Conservation (phyloP, 495 filamentous ascomycete genomes). For the Penicillium subrubescens region DNA sequence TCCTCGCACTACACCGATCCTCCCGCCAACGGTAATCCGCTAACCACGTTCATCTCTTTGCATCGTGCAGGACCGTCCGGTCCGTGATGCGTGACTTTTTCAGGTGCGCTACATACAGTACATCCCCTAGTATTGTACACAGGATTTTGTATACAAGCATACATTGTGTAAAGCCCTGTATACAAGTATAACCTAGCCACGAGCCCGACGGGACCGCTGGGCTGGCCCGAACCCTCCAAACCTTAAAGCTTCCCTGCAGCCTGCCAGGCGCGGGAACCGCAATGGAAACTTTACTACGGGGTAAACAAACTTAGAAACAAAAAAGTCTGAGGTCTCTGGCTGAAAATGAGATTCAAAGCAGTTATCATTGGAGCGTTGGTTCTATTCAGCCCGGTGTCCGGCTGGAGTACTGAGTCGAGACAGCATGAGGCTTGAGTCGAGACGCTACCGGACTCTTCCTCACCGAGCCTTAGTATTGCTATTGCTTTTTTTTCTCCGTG, state of each 20-base stretch:
- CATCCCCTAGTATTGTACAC: neutral
- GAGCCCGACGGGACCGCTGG: slow-evolving; percentile 2
- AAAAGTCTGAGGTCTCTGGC: neutral
- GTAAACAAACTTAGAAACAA: neutral
- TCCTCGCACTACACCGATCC: slow-evolving; percentile 3
- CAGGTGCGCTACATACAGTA: neutral
- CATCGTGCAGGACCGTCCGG: slow-evolving; percentile 11
- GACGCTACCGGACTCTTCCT: neutral
- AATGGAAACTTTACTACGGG: slow-evolving; percentile 9
- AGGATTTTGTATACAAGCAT: neutral
- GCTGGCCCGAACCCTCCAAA: slow-evolving; percentile 8
- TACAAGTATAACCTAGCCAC: neutral
- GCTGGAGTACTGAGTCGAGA: neutral
- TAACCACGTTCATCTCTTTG: slow-evolving; percentile 30
- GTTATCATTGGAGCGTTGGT: neutral
- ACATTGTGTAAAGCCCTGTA: neutral
- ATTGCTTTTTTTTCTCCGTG: slow-evolving; percentile 22
- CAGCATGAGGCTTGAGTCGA: neutral
- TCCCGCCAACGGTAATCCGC: neutral
- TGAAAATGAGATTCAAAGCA: neutral
- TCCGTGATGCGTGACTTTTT: neutral
- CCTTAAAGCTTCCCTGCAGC: slow-evolving; percentile 17
- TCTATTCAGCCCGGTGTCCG: neutral
- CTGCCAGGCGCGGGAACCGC: slow-evolving; percentile 21
- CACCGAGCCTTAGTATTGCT: neutral